Percentiles rank a stretch among this genome's conserved stretches.
Evolutionary conservation across 129 eudicot species (phyloP).

Genomic region (Artemisia annua): DNA sequence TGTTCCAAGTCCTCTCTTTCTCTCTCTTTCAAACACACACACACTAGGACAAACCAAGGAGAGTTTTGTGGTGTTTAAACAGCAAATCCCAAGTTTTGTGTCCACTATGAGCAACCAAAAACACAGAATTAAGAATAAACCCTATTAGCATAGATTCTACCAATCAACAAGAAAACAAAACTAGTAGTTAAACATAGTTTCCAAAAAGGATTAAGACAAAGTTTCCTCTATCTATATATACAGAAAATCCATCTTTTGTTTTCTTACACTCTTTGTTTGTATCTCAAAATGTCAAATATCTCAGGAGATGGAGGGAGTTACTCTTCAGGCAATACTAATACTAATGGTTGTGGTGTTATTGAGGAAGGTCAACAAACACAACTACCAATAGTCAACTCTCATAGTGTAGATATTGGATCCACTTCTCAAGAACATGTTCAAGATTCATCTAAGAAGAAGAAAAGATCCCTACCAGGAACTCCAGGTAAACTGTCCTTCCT

Average conservation of each 20-base stretch:
- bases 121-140: slow-evolving; percentile 37
- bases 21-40: slow-evolving; percentile 23
- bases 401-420: slow-evolving; percentile 28
- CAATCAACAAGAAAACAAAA: slow-evolving; percentile 47
- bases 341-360: slow-evolving; percentile 7
- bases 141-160: slow-evolving; percentile 36
- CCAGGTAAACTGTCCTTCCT: slow-evolving; percentile 28
- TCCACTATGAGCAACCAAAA: slow-evolving; percentile 30
- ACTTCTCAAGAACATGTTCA: slow-evolving; percentile 31
- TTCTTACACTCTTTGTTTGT: slow-evolving; percentile 19
- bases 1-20: slow-evolving; percentile 28
- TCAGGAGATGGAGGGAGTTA: slow-evolving; percentile 42
- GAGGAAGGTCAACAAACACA: slow-evolving; percentile 38
- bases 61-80: slow-evolving; percentile 13
- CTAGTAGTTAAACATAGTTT: slow-evolving; percentile 8
- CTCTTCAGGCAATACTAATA: slow-evolving; percentile 33
- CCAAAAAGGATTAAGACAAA: slow-evolving; percentile 16
- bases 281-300: slow-evolving; percentile 39
- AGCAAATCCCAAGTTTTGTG: slow-evolving; percentile 48
- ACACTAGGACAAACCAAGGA: slow-evolving; percentile 10
- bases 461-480: slow-evolving; percentile 48
- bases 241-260: slow-evolving; percentile 24
- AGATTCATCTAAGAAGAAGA: slow-evolving; percentile 43
- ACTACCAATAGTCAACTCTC: slow-evolving; percentile 30
- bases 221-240: slow-evolving; percentile 15